Percentiles rank a stretch among this genome's conserved stretches.
These are phyloP conservation scores for Balansia obtecta DNA, from an alignment of 2,329 filamentous ascomycete species.

Conservation along the genomic window DNA sequence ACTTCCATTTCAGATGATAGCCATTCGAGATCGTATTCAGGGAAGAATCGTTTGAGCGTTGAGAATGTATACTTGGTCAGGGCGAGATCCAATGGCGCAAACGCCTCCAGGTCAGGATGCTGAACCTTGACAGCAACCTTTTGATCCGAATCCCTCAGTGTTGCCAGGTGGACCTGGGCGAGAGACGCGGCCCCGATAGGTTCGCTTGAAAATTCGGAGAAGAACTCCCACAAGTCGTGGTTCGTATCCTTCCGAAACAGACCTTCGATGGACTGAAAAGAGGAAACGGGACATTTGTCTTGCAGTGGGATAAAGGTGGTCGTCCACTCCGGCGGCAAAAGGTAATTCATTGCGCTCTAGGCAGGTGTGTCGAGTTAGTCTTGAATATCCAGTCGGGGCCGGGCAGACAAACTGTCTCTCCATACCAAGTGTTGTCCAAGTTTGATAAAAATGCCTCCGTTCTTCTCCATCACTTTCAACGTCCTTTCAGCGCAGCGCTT, in stretches of 20 bases:
- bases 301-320: slow-evolving; percentile 92
- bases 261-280: slow-evolving; percentile 68
- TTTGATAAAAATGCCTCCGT: slow-evolving; percentile 98
- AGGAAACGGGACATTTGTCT: slow-evolving; percentile 89
- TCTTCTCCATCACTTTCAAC: slow-evolving; percentile 77
- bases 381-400: not conserved
- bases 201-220: slow-evolving; percentile 66
- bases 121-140: slow-evolving; percentile 95
- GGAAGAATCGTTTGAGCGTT: slow-evolving; percentile 84
- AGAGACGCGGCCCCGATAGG: slow-evolving; percentile 90
- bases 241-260: slow-evolving; percentile 85
- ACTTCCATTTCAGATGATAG: slow-evolving; percentile 84
- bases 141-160: slow-evolving; percentile 67
- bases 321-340: slow-evolving; percentile 85
- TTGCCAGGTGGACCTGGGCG: slow-evolving; percentile 87
- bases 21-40: slow-evolving; percentile 96
- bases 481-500: slow-evolving; percentile 86
- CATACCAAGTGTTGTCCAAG: slow-evolving; percentile 78
- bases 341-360: slow-evolving; percentile 85
- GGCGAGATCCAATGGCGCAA: slow-evolving; percentile 76
- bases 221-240: slow-evolving; percentile 64
- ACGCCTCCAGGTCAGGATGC: slow-evolving; percentile 79
- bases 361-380: not conserved
- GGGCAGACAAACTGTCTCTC: not conserved
- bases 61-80: slow-evolving; percentile 83